Conservation (phyloP, 1,284 basidiomycete species). For the Austroboletus novae-zelandiae region DNA sequence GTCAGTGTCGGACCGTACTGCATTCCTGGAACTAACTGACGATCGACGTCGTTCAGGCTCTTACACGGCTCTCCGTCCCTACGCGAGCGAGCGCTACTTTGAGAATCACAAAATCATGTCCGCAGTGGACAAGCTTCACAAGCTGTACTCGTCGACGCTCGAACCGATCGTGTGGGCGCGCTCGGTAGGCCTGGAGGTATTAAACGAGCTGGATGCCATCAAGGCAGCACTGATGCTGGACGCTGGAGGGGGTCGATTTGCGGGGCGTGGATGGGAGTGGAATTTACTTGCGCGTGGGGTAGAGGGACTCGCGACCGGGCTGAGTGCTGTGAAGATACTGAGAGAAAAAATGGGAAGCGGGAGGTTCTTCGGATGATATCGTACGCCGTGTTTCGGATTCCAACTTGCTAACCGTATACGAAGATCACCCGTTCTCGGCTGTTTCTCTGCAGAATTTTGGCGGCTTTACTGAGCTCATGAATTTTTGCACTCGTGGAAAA, state of each 20-base stretch:
- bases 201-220: constrained; percentile 83
- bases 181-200: constrained; percentile 82
- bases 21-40: neutral
- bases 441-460: no score
- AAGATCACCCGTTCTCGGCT: no score
- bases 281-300: constrained; percentile 36
- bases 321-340: constrained; percentile 28
- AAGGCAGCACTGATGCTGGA: constrained; percentile 82
- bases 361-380: neutral
- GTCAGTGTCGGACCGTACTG: constrained; percentile 39
- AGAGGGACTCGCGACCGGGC: constrained; percentile 32
- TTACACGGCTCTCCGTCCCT: constrained; percentile 71
- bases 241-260: constrained; percentile 53
- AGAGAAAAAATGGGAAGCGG: constrained; percentile 21
- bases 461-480: no score
- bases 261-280: constrained; percentile 32
- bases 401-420: no score
- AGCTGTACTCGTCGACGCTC: constrained; percentile 69
- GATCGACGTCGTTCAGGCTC: constrained; percentile 50
- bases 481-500: no score
- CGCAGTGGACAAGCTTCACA: constrained; percentile 85
- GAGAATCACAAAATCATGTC: constrained; percentile 84
- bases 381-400: no score
- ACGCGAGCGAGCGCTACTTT: constrained; percentile 79
- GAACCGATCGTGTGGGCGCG: constrained; percentile 81